Percentiles rank a stretch among this genome's conserved stretches.
phyloP scores from a whole-genome alignment of 345 rosid genomes.

The Firmiana major region DNA sequence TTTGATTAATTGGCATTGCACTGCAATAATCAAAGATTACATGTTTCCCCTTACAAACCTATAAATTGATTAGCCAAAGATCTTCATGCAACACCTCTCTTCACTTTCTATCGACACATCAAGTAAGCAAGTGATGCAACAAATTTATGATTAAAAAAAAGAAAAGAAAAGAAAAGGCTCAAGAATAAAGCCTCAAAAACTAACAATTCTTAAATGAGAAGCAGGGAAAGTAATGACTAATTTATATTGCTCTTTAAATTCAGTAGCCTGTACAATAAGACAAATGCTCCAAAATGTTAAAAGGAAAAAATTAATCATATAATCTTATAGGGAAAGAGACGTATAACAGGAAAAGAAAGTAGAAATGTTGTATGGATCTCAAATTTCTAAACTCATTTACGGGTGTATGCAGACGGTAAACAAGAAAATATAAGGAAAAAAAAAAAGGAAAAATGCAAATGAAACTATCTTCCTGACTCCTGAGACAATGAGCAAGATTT shows the following conservation, averaged over 20 bases:
- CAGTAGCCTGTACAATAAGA: slow-evolving; percentile 12
- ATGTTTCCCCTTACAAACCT: too few species aligned
- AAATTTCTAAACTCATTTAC: slow-evolving; percentile 23
- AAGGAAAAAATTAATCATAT: background rate
- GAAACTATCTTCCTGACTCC: slow-evolving; percentile 15
- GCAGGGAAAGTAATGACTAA: background rate
- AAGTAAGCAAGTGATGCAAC: background rate
- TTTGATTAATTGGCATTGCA: too few species aligned
- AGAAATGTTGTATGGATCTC: slow-evolving; percentile 16
- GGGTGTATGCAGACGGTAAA: slow-evolving; percentile 16
- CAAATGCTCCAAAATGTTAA: background rate
- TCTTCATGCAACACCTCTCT: background rate
- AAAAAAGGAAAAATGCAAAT: background rate
- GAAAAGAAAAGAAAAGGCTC: too few species aligned
- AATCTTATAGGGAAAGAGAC: background rate
- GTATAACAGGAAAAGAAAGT: slow-evolving; percentile 8
- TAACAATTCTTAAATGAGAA: too few species aligned
- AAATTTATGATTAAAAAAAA: background rate
- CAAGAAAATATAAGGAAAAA: background rate
- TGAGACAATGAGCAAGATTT: slow-evolving; percentile 16
- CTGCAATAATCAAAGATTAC: too few species aligned
- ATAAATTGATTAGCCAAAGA: too few species aligned
- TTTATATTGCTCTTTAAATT: too few species aligned
- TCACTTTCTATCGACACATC: too few species aligned
- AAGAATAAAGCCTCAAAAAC: background rate